A percentile compares a stretch with the other conserved stretches of the same genome.
phyloP scores from a whole-genome alignment of 108 stramenopile genomes.

The Cyclostephanos invisitatus region DNA sequence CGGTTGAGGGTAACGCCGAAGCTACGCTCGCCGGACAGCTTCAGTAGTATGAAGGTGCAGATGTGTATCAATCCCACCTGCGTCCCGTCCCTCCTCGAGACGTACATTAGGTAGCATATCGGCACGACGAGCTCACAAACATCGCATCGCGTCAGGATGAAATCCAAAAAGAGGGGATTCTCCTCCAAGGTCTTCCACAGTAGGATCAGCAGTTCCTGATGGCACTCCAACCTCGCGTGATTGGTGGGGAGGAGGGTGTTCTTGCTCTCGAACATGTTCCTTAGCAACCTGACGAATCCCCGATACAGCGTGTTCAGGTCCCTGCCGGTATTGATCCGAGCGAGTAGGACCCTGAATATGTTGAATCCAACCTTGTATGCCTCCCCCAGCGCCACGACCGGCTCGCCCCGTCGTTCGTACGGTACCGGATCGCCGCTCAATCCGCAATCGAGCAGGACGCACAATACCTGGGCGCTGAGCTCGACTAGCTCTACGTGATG shows the following conservation, averaged over 20 bases:
- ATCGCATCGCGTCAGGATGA: conserved; percentile 81
- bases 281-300: conserved; percentile 87
- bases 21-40: conserved; percentile 91
- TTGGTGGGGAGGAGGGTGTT: conserved; percentile 79
- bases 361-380: conserved; percentile 86
- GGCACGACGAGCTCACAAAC: conserved; percentile 89
- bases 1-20: conserved; percentile 96
- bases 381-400: conserved; percentile 62
- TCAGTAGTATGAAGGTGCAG: conserved; percentile 94
- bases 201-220: conserved; percentile 94
- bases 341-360: conserved; percentile 82
- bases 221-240: conserved; percentile 73
- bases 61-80: conserved; percentile 94
- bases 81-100: conserved; percentile 82
- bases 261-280: conserved; percentile 82
- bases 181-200: conserved; percentile 97
- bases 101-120: conserved; percentile 93
- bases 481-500: conserved; percentile 81
- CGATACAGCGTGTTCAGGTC: conserved; percentile 83
- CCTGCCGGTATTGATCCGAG: conserved; percentile 67
- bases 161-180: conserved; percentile 90
- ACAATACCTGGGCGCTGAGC: conserved; percentile 84
- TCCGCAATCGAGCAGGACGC: conserved; percentile 89
- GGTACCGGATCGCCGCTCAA: conserved; percentile 72
- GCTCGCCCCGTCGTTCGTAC: conserved; percentile 57